Evolutionary conservation across 495 filamentous ascomycete species (phyloP).

Genomic region (Penicillium lividum): DNA sequence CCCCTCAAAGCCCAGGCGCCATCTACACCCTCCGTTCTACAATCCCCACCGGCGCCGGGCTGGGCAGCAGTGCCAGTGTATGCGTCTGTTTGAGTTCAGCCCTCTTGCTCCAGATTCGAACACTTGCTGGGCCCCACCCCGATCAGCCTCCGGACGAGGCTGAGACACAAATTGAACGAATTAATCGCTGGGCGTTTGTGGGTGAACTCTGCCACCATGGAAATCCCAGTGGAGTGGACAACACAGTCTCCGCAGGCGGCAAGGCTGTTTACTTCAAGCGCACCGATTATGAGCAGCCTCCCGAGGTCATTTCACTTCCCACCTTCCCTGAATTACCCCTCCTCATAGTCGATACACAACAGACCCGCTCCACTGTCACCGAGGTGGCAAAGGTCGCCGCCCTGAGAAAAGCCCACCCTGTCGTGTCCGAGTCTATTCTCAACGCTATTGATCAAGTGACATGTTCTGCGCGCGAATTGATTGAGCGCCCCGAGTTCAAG

Average conservation of each 20-base stretch:
- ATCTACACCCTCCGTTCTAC: slow-evolving; percentile 92
- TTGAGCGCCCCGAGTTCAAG: slow-evolving; percentile 64
- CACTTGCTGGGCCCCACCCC: slow-evolving; percentile 82
- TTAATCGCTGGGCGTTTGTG: slow-evolving; percentile 97
- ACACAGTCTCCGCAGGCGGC: slow-evolving; percentile 90
- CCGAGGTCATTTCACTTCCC: slow-evolving; percentile 71
- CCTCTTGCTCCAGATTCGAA: slow-evolving; percentile 82
- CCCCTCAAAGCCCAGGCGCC: slow-evolving; percentile 71
- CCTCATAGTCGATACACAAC: slow-evolving; percentile 83
- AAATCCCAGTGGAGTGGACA: slow-evolving; percentile 94
- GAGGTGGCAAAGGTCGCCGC: slow-evolving; percentile 85
- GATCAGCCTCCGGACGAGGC: slow-evolving; percentile 84
- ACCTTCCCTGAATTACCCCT: slow-evolving; percentile 90
- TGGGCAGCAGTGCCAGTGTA: slow-evolving; percentile 92
- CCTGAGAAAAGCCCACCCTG: slow-evolving; percentile 67
- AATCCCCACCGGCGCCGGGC: slow-evolving; percentile 86
- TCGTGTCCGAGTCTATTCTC: slow-evolving; percentile 74
- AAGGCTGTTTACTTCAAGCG: slow-evolving; percentile 91
- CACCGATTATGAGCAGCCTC: slow-evolving; percentile 73
- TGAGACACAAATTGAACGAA: slow-evolving; percentile 81
- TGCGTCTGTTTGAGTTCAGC: slow-evolving; percentile 86
- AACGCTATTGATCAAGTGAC: slow-evolving; percentile 83
- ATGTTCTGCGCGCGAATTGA: slow-evolving; percentile 67
- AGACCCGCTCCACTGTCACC: slow-evolving; percentile 74
- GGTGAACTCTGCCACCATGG: slow-evolving; percentile 96